Evolutionary conservation across 345 rosid species (phyloP).

Genomic region (Kandelia obovata): DNA sequence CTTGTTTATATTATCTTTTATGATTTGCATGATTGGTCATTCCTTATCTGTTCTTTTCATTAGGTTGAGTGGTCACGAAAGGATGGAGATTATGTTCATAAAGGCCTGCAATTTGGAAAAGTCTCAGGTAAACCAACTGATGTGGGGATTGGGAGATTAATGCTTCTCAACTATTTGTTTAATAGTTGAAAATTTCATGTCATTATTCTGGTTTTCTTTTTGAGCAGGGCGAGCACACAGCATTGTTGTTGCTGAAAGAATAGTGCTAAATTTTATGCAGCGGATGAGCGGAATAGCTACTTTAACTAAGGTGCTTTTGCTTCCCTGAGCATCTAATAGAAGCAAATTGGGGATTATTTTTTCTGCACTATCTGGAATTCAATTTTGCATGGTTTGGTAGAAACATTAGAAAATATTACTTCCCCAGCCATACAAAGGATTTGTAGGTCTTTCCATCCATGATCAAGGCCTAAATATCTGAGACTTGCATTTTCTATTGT

Average conservation of each 20-base stretch:
- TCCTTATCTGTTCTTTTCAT: conserved; percentile 15
- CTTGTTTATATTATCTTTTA: conserved; percentile 11
- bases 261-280: conserved; percentile 91
- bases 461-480: background rate
- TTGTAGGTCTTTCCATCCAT: background rate
- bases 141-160: background rate
- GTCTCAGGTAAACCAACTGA: conserved; percentile 51
- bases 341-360: conserved; percentile 1
- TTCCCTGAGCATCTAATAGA: background rate
- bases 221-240: conserved; percentile 72
- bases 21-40: conserved; percentile 16
- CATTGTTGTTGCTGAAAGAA: conserved; percentile 87
- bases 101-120: conserved; percentile 89
- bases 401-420: too few relatives aligned
- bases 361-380: background rate
- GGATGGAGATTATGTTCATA: conserved; percentile 81
- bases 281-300: conserved; percentile 99
- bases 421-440: too few relatives aligned
- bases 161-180: background rate
- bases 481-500: background rate
- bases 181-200: background rate
- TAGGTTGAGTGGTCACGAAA: conserved; percentile 82
- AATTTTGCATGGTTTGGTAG: background rate
- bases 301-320: conserved; percentile 62
- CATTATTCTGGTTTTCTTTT: background rate